These are phyloP conservation scores for Trichoderma lentiforme DNA, from an alignment of 2,329 filamentous ascomycete species.

Conservation along the genomic window DNA sequence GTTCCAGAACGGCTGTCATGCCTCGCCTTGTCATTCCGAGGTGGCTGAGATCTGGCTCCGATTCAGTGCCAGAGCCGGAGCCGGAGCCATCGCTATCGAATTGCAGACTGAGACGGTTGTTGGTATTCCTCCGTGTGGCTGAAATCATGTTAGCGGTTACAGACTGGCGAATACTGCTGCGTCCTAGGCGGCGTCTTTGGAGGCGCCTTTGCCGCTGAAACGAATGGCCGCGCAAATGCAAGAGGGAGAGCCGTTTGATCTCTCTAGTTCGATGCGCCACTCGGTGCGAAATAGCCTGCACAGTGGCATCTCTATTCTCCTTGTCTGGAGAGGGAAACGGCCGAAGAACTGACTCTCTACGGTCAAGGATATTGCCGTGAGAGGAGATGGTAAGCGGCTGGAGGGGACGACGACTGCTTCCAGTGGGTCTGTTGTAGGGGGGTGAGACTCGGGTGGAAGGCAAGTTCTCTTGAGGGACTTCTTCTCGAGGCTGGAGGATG, in stretches of 20 bases:
- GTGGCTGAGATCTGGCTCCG: slow-evolving; percentile 38
- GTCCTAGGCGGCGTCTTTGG: not conserved
- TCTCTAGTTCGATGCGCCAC: slow-evolving; percentile 16
- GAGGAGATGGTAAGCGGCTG: slow-evolving; percentile 27
- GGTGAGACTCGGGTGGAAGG: not conserved
- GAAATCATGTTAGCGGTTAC: slow-evolving; percentile 20
- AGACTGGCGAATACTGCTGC: not conserved
- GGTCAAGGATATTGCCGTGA: slow-evolving; percentile 23
- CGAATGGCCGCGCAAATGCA: not conserved
- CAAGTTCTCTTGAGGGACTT: slow-evolving; percentile 7
- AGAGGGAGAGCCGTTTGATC: slow-evolving; percentile 16
- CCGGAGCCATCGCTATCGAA: slow-evolving; percentile 35
- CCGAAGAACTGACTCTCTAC: slow-evolving; percentile 23
- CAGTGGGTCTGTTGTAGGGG: not conserved
- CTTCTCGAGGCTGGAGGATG: not conserved
- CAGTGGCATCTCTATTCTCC: slow-evolving; percentile 27
- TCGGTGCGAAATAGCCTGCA: slow-evolving; percentile 21
- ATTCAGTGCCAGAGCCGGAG: slow-evolving; percentile 37
- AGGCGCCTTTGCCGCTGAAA: not conserved
- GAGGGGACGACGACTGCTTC: slow-evolving; percentile 27
- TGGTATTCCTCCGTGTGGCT: slow-evolving; percentile 31
- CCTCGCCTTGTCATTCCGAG: slow-evolving; percentile 34
- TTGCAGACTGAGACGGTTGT: slow-evolving; percentile 37
- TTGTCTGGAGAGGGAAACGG: slow-evolving; percentile 28
- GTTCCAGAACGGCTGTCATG: slow-evolving; percentile 22